A percentile compares a stretch with the other conserved stretches of the same genome.
These are phyloP conservation scores for Pleurostoma richardsiae DNA, from an alignment of 2,329 filamentous ascomycete species.

Conservation along the genomic window DNA sequence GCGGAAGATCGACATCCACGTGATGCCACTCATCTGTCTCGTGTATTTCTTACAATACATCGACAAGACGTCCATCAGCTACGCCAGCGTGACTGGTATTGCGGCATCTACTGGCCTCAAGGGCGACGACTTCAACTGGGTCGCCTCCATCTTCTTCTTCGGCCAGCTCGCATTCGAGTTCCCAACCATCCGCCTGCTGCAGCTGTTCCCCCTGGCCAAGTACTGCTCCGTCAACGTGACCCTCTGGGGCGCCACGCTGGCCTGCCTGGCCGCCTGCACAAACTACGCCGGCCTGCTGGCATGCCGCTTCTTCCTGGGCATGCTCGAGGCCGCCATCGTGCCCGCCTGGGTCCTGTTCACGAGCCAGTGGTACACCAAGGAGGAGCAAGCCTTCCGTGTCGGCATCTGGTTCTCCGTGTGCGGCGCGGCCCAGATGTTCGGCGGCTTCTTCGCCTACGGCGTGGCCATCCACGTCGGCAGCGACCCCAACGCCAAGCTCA, in stretches of 20 bases:
- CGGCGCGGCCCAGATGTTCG: slow-evolving; percentile 28
- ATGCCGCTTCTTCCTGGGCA: slow-evolving; percentile 18
- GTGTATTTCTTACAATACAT: slow-evolving; percentile 17
- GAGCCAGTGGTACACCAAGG: slow-evolving; percentile 19
- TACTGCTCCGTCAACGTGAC: slow-evolving; percentile 28
- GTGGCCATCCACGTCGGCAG: slow-evolving; percentile 17
- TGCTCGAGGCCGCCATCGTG: slow-evolving; percentile 17
- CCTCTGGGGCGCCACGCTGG: slow-evolving; percentile 22
- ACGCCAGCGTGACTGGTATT: slow-evolving; percentile 16
- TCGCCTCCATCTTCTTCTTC: slow-evolving; percentile 27
- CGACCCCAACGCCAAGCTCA: slow-evolving; percentile 19
- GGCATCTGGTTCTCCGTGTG: slow-evolving; percentile 18
- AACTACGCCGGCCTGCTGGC: slow-evolving; percentile 10
- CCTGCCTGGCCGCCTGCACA: slow-evolving; percentile 2
- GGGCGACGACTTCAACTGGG: slow-evolving; percentile 37
- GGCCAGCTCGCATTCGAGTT: slow-evolving; percentile 30
- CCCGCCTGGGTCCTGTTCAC: slow-evolving; percentile 24
- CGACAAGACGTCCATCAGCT: slow-evolving; percentile 17
- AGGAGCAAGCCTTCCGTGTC: slow-evolving; percentile 14
- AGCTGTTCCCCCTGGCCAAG: slow-evolving; percentile 29
- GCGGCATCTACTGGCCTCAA: slow-evolving; percentile 24
- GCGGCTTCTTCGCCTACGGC: slow-evolving; percentile 29
- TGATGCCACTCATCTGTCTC: slow-evolving; percentile 16
- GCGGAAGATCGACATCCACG: slow-evolving; percentile 13
- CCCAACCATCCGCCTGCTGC: slow-evolving; percentile 29